Evolutionary conservation across 768 basidiomycete genomes (phyloP).

Genomic region (Mycena epipterygia): DNA sequence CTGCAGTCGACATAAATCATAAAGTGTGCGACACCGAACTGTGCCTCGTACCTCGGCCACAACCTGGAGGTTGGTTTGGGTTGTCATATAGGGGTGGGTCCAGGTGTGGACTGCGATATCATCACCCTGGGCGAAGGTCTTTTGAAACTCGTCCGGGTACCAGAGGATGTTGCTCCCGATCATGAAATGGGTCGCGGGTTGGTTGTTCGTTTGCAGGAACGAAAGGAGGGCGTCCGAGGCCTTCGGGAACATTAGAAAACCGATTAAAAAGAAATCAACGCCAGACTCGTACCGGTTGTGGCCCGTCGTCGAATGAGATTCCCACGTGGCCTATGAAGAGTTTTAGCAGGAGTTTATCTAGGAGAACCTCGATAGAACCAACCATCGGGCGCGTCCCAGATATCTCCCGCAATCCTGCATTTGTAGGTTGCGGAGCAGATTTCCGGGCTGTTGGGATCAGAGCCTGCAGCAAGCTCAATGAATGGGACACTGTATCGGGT

Average conservation of each 20-base stretch:
- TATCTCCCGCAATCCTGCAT: constrained; percentile 57
- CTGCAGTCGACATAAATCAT: constrained; percentile 40
- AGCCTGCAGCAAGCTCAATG: not conserved
- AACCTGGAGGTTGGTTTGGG: constrained; percentile 74
- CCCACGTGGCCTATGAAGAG: too few species aligned
- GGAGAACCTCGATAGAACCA: too few species aligned
- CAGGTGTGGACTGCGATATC: constrained; percentile 75
- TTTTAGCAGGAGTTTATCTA: too few species aligned
- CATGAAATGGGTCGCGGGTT: constrained; percentile 87
- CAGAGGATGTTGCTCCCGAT: constrained; percentile 84
- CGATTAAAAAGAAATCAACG: not conserved
- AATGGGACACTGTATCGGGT: not conserved
- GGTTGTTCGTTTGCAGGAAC: constrained; percentile 74
- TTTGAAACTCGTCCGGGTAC: constrained; percentile 67
- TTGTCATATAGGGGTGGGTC: constrained; percentile 87
- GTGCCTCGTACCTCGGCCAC: constrained; percentile 66
- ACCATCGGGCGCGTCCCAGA: constrained; percentile 82
- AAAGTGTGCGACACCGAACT: not conserved
- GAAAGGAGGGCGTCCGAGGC: constrained; percentile 65
- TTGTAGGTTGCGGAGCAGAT: constrained; percentile 87
- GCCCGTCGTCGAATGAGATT: constrained; percentile 87
- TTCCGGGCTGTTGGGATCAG: constrained; percentile 55
- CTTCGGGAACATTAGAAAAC: constrained; percentile 40
- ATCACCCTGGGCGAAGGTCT: constrained; percentile 60
- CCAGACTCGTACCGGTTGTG: constrained; percentile 51